Base-by-base conservation (phyloP, 306 rosid genomes). In the Prunus mongolica region DNA sequence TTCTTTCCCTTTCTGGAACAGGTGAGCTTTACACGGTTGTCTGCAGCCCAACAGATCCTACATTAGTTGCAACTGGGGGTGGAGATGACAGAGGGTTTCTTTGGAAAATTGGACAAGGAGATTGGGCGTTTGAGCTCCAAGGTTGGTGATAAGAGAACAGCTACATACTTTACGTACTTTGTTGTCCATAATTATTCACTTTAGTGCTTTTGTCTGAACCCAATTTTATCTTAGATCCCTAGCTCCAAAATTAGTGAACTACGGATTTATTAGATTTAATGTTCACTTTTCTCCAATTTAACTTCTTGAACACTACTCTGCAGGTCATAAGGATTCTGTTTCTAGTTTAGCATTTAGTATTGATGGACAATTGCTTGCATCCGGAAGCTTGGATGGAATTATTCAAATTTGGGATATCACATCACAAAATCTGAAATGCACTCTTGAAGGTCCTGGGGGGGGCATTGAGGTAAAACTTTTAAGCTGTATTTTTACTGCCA, bases 11-110 rank as follows among this genome's bases (percentile, higher is more conserved):
- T 77, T 34, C 49, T 25, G 71, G 72, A 19, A 44, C 83, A 94
- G 98, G 86, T 74, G 98, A 95, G 67, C 70, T 95, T 64, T 95
- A 92, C 75, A 27, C 97, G 1, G 96, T 87, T 84, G 79, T 87
- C 5, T 95, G 97, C 85, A 92, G 93, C 89, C 97, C 99, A 41
- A 84, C 82, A 11, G 96, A 92, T 75, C 72, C 79, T 4, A 46
- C 78, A 6, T 84, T 95, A 82, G 98, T 95, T 76, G 96, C 96
- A 9, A 90, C 98, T 1, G 98, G 98, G 56, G 93, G 97, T 60
- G 81, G 91, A 51, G 97, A 95, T 84, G 97, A 95, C 76, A 88
- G 51, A 81, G 98, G 96, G 27, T 95, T 90, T 89, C 87, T 95
- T 61, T 95, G 98, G 98, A 88, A 64, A 84, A 88, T 92, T 77